phyloP scores from a whole-genome alignment of 192 early-diverging fungal genomes.

The Backusella sp. region DNA sequence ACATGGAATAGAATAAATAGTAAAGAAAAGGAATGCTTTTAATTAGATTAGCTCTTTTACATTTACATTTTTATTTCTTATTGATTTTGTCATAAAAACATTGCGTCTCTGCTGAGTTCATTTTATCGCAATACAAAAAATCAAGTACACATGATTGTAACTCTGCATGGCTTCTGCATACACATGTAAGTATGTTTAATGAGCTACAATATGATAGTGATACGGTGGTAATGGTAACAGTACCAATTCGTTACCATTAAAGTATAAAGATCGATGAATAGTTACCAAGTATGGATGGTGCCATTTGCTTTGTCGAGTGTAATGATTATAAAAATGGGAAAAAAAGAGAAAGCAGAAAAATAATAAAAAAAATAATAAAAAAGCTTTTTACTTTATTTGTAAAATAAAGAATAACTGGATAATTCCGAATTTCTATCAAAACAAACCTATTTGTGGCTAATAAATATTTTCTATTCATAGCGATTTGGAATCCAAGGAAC shows the following conservation, averaged over 20 bases:
- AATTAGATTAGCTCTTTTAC: background rate
- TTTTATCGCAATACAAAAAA: background rate
- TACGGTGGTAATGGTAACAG: background rate
- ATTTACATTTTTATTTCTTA: background rate
- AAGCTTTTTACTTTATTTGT: background rate
- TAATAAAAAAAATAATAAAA: conserved; percentile 1
- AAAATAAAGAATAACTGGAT: conserved; percentile 9
- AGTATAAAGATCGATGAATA: background rate
- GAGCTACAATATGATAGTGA: background rate
- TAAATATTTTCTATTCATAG: background rate
- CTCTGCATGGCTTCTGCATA: background rate
- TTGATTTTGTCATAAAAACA: background rate
- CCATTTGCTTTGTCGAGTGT: background rate
- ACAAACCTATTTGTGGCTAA: background rate
- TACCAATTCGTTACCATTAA: background rate
- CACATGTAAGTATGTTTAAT: background rate
- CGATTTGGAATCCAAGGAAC: background rate
- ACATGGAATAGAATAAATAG: background rate
- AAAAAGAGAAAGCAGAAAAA: background rate
- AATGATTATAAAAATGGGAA: background rate
- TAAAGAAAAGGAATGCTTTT: background rate
- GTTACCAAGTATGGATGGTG: background rate
- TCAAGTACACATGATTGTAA: background rate
- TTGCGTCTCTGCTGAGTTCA: background rate
- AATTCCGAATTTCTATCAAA: background rate